These are phyloP conservation scores for Polyporus arcularius DNA, from an alignment of 768 basidiomycete species.

Conservation along the genomic window DNA sequence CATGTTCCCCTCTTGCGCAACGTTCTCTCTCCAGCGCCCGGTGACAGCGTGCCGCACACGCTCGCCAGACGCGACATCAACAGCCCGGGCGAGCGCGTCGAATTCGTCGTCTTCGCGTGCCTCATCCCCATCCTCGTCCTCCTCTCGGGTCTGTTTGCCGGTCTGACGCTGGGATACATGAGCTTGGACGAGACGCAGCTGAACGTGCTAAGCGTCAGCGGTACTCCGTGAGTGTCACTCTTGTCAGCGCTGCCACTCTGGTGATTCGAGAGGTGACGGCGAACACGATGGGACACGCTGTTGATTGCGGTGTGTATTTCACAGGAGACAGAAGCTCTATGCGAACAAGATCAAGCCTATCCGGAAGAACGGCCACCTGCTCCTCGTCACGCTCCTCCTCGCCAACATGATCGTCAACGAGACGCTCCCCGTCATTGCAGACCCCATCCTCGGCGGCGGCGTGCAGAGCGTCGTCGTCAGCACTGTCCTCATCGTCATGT, in stretches of 20 bases:
- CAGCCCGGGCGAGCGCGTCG: constrained; percentile 18
- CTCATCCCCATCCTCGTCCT: constrained; percentile 87
- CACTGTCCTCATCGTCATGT: constrained; percentile 88
- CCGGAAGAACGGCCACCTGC: constrained; percentile 78
- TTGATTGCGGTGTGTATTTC: not conserved
- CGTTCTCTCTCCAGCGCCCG: not conserved
- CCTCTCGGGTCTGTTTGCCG: constrained; percentile 85
- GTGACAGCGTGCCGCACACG: constrained; percentile 20
- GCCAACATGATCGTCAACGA: constrained; percentile 95
- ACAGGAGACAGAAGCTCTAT: constrained; percentile 76
- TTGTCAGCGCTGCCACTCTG: not conserved
- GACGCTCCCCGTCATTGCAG: constrained; percentile 80
- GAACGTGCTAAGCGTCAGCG: constrained; percentile 82
- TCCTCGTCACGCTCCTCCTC: constrained; percentile 80
- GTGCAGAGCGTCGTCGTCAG: constrained; percentile 76
- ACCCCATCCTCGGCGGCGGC: constrained; percentile 79
- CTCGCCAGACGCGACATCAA: constrained; percentile 34
- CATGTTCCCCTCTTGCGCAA: constrained; percentile 23
- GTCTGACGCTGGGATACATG: constrained; percentile 91
- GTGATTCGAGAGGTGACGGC: constrained; percentile 7
- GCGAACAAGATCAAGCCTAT: constrained; percentile 88
- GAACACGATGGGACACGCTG: not conserved
- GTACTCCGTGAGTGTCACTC: constrained; percentile 63
- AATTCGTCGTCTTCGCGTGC: constrained; percentile 44
- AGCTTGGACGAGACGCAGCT: constrained; percentile 91